These are phyloP conservation scores for Erythrobasidium yunnanense DNA, from an alignment of 768 basidiomycete genomes.

Conservation along the genomic window DNA sequence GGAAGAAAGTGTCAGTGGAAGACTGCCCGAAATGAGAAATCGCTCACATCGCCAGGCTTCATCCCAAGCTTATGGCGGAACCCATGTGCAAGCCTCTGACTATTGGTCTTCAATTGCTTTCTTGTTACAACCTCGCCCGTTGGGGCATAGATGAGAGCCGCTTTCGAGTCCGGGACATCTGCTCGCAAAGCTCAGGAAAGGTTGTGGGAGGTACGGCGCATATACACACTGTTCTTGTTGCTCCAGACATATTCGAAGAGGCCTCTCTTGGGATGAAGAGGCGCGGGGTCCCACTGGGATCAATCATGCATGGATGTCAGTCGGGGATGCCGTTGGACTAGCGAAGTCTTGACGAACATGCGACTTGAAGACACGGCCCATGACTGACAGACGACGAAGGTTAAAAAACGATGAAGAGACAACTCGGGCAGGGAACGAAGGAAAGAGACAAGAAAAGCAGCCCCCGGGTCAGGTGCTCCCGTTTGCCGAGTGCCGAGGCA, in stretches of 20 bases:
- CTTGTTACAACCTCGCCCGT: slow-evolving; percentile 19
- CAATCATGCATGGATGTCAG: not conserved
- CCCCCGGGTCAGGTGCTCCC: too few relatives aligned
- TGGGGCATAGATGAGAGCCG: slow-evolving; percentile 17
- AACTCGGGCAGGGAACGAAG: too few relatives aligned
- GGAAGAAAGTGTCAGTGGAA: not conserved
- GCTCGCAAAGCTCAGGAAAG: not conserved
- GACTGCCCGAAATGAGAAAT: not conserved
- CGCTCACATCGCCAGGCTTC: slow-evolving; percentile 17
- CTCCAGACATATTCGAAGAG: slow-evolving; percentile 26
- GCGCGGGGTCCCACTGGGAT: slow-evolving; percentile 12
- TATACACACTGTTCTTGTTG: slow-evolving; percentile 21
- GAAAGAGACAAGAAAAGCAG: too few relatives aligned
- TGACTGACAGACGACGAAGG: not conserved
- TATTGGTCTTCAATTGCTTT: slow-evolving; percentile 9
- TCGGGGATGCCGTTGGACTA: not conserved
- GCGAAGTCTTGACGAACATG: not conserved
- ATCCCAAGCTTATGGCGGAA: slow-evolving; percentile 9
- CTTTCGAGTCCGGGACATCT: slow-evolving; percentile 18
- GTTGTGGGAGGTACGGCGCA: not conserved
- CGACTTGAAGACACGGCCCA: slow-evolving; percentile 20
- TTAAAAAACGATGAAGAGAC: too few relatives aligned
- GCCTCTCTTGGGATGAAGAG: slow-evolving; percentile 13
- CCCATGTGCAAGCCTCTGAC: slow-evolving; percentile 13
- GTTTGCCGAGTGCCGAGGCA: too few relatives aligned